These are phyloP conservation scores for Cicer chorassanicum DNA, from an alignment of 306 rosid species.

Conservation along the genomic window DNA sequence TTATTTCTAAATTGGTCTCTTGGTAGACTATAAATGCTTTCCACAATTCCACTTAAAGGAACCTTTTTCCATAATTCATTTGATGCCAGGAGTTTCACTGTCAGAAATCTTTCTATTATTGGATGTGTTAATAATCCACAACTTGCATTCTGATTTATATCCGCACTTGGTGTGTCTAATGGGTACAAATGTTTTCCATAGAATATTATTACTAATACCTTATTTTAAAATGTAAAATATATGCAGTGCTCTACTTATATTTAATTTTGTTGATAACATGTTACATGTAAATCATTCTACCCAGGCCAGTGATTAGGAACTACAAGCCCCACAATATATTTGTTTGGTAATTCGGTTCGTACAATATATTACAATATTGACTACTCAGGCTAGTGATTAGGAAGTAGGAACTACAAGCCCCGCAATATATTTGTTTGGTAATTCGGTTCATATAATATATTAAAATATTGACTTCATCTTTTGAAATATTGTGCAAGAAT, in stretches of 20 bases:
- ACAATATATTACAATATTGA: conserved; percentile 44
- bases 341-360: neutral
- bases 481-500: conserved; percentile 67
- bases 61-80: conserved; percentile 21
- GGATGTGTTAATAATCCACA: conserved; percentile 3
- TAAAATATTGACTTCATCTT: conserved; percentile 49
- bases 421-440: neutral
- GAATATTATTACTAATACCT: conserved; percentile 13
- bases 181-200: conserved; percentile 5
- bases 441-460: conserved; percentile 10
- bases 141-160: neutral
- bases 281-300: conserved; percentile 37
- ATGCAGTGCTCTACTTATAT: neutral
- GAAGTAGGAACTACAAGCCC: neutral
- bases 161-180: neutral
- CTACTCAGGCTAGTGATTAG: conserved; percentile 36
- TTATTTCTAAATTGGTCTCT: conserved; percentile 22
- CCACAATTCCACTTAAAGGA: conserved; percentile 21
- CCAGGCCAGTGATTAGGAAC: conserved; percentile 33
- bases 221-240: neutral
- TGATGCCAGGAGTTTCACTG: neutral
- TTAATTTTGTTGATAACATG: conserved; percentile 30
- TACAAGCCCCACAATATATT: neutral
- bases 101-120: conserved; percentile 32
- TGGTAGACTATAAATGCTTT: conserved; percentile 17